Base-by-base conservation (phyloP, 495 filamentous ascomycete species). In the Penicillium ucsense region DNA sequence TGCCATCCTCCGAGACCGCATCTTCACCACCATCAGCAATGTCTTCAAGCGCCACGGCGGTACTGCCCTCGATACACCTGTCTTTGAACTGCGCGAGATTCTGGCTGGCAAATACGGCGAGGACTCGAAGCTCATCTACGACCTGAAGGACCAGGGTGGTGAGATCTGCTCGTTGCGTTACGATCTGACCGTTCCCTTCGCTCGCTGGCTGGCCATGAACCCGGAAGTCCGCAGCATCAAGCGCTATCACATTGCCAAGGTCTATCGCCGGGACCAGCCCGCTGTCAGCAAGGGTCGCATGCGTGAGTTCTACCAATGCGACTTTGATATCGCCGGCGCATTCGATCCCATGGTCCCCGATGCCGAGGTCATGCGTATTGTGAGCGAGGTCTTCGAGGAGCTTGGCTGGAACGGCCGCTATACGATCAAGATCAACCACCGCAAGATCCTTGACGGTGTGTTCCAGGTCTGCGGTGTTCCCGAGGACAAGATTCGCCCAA, bases 301-400 rank as follows among this genome's bases (percentile, higher is more conserved):
- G 85, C 78, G 92, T 49, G 91, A 98, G 66, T 95, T 98, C 67
- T 94, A 94, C 66, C 91, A 97, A 72, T 95, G 90, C 67, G 91
- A 97, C 67, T 94, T 96, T 61, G 91, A 97, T 64, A 89, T 96
- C 69, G 91, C 91, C 28, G 91, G 90, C 50, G 65, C 71, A 32
- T 94, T 88, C 64, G 91, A 96, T 58, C 63, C 85, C n/a, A 96
- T 97, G 91, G 73, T 96, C 27, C 88, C 91, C 39, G 91, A 96
- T 65, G 88, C 91, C n/a, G 91, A 96, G 71, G 83, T 95, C 45
- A 65, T 97, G 49, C 70, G 84, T 37, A 89, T 95, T 49, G 78
- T 86, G 20, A 82, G 74, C 57, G 90, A 97, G 62, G 83, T 95
- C 9, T 94, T 97, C 52, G 83, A 90, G 55, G 68, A 65, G 49